Base-by-base conservation (phyloP, 208 protist species). In the Trypanosomatidae sp. region DNA sequence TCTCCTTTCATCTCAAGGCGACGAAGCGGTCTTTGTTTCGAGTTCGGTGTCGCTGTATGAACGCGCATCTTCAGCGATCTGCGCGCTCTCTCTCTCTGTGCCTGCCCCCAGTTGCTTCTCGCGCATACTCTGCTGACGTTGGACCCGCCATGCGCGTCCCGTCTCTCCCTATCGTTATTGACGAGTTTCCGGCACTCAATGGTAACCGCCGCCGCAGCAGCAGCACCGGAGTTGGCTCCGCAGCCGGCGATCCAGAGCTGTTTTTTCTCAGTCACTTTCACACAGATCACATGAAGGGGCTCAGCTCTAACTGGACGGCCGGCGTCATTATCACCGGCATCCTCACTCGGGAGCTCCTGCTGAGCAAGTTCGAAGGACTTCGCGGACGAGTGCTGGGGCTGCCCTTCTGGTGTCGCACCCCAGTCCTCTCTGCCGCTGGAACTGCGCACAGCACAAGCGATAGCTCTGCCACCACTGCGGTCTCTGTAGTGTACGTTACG, bases 241-340 rank as follows among this genome's bases (percentile, higher is more conserved):
- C 41, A 4, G 33, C 52, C 60, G 52, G 76, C 1, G 22, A 10
- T 33, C 4, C 49, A 4, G 50, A 69, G 25, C 10, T 84, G 30
- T 94, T 87, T 59, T 70, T 95, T 22, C 81, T 97, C 7, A 92
- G 89, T 1, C 93, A 97, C 74, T 95, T 95, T 60, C 93, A 97
- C 83, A 91, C 90, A 1, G 93, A 97, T 64, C 93, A 97, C 81
- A 92, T 93, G 83, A 85, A 81, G 49, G 93, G 93, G 0, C 77
- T 97, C 36, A 85, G 80, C 49, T 69, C 66, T 30, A 64, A 25
- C 1, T 97, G 90, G 88, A 33, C 65, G 55, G 62, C 64, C 1
- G 93, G 93, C 6, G 8, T 76, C 58, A 92, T 97, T 39, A 58
- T 93, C 39, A 87, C 85, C 44, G 84, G 82, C 41, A 44, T 70